These are phyloP conservation scores for Sphaerulina populicola DNA, from an alignment of 2,329 filamentous ascomycete species.

Conservation along the genomic window DNA sequence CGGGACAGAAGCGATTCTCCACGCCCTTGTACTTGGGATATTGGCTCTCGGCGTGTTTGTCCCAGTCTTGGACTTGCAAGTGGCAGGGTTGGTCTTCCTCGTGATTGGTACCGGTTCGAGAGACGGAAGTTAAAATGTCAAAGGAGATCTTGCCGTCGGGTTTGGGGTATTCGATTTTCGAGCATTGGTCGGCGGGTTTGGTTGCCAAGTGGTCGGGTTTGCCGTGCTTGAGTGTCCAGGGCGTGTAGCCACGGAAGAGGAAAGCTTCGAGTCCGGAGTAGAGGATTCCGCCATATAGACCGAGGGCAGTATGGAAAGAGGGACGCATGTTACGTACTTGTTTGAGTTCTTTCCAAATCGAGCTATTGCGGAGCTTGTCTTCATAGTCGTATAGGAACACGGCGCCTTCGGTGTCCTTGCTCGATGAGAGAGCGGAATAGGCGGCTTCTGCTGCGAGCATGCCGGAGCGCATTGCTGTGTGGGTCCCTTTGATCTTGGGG, in stretches of 20 bases:
- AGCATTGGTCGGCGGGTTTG: slow-evolving; percentile 66
- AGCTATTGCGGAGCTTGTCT: slow-evolving; percentile 72
- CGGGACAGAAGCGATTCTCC: slow-evolving; percentile 94
- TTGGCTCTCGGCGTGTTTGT: slow-evolving; percentile 71
- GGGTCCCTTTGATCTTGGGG: slow-evolving; percentile 96
- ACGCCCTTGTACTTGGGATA: slow-evolving; percentile 85
- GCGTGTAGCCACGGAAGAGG: slow-evolving; percentile 71
- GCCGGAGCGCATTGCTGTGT: slow-evolving; percentile 94
- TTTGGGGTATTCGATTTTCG: slow-evolving; percentile 93
- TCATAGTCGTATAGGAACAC: slow-evolving; percentile 95
- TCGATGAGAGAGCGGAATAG: slow-evolving; percentile 60
- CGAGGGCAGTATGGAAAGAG: slow-evolving; percentile 80
- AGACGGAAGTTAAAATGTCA: slow-evolving; percentile 92
- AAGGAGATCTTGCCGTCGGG: slow-evolving; percentile 92
- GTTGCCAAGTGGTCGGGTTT: slow-evolving; percentile 69
- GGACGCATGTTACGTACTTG: slow-evolving; percentile 97
- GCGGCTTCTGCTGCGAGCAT: slow-evolving; percentile 93
- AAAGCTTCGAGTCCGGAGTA: slow-evolving; percentile 93
- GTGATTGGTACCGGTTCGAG: slow-evolving; percentile 92
- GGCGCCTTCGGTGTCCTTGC: slow-evolving; percentile 51
- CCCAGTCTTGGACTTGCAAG: slow-evolving; percentile 90
- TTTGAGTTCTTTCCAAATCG: slow-evolving; percentile 88
- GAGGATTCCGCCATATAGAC: slow-evolving; percentile 77
- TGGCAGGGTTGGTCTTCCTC: slow-evolving; percentile 98
- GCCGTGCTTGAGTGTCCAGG: slow-evolving; percentile 88